These are phyloP conservation scores for Suillus weaverae DNA, from an alignment of 768 basidiomycete species.

Conservation along the genomic window DNA sequence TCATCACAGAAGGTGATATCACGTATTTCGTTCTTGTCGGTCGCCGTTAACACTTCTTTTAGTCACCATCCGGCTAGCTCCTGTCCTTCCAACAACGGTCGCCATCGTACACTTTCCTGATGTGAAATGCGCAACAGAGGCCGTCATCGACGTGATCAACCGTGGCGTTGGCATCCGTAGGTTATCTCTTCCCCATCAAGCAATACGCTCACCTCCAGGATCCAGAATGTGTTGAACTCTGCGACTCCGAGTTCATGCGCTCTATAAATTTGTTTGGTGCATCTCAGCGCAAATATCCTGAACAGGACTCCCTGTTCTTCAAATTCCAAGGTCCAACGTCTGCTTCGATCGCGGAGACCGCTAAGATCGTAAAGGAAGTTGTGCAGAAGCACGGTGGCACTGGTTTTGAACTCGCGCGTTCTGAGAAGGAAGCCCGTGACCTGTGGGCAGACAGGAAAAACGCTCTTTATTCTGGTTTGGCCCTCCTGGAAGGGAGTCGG, in stretches of 20 bases:
- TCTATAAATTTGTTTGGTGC: constrained; percentile 58
- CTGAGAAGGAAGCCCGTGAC: constrained; percentile 61
- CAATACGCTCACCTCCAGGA: background rate
- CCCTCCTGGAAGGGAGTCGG: constrained; percentile 53
- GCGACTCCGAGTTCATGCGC: constrained; percentile 70
- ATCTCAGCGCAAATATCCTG: constrained; percentile 56
- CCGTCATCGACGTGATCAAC: constrained; percentile 71
- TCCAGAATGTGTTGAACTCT: constrained; percentile 80
- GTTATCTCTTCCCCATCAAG: constrained; percentile 24
- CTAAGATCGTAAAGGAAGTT: constrained; percentile 56
- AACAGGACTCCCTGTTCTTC: constrained; percentile 77
- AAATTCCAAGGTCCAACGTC: constrained; percentile 78
- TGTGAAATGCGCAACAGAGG: constrained; percentile 71
- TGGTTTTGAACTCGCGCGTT: constrained; percentile 64
- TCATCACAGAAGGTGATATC: constrained; percentile 75
- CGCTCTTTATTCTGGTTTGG: constrained; percentile 55
- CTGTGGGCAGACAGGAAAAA: constrained; percentile 80
- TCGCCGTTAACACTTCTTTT: background rate
- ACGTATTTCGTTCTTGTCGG: background rate
- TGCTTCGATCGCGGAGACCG: constrained; percentile 59
- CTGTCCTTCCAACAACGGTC: constrained; percentile 78
- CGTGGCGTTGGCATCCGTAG: constrained; percentile 74
- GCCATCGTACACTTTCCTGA: constrained; percentile 82
- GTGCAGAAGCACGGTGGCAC: constrained; percentile 65
- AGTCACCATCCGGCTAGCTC: constrained; percentile 83